Conservation (phyloP, 306 rosid species). For the Pyrus betulifolia region DNA sequence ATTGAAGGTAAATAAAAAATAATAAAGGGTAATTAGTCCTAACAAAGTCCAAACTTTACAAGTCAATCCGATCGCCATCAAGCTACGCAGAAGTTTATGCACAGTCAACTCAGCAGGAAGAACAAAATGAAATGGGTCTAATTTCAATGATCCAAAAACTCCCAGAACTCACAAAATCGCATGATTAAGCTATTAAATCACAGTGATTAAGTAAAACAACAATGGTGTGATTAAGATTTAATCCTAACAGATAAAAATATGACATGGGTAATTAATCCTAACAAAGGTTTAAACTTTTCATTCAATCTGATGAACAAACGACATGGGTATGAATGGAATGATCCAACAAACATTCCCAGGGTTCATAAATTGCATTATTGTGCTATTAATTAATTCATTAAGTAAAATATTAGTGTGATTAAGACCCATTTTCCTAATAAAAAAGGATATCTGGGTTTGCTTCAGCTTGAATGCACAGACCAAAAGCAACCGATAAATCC, state of each 20-base stretch:
- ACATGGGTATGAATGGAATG: not conserved
- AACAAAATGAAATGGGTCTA: not conserved
- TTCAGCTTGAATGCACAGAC: conserved; percentile 19
- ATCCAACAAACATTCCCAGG: not conserved
- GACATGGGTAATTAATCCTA: conserved; percentile 10
- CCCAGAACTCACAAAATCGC: not conserved
- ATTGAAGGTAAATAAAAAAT: not conserved
- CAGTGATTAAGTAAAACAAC: not conserved
- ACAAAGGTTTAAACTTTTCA: conserved; percentile 6
- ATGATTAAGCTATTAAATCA: not conserved
- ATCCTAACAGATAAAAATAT: not conserved
- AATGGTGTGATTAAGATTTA: not conserved
- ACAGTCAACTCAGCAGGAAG: not conserved
- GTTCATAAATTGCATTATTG: not conserved
- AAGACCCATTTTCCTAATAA: not conserved
- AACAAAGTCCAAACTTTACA: conserved; percentile 8
- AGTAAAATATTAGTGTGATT: not conserved
- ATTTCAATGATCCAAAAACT: not conserved
- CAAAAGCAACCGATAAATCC: conserved; percentile 5
- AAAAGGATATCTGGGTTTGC: conserved; percentile 22
- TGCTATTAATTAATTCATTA: conserved; percentile 1
- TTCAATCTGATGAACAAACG: not conserved
- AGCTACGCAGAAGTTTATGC: conserved; percentile 5
- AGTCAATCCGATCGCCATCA: not conserved
- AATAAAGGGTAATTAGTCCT: conserved; percentile 11